Percentiles rank a stretch among this genome's conserved stretches.
These are phyloP conservation scores for Phenoliferia sp. DNA, from an alignment of 1,284 basidiomycete genomes.

Conservation along the genomic window DNA sequence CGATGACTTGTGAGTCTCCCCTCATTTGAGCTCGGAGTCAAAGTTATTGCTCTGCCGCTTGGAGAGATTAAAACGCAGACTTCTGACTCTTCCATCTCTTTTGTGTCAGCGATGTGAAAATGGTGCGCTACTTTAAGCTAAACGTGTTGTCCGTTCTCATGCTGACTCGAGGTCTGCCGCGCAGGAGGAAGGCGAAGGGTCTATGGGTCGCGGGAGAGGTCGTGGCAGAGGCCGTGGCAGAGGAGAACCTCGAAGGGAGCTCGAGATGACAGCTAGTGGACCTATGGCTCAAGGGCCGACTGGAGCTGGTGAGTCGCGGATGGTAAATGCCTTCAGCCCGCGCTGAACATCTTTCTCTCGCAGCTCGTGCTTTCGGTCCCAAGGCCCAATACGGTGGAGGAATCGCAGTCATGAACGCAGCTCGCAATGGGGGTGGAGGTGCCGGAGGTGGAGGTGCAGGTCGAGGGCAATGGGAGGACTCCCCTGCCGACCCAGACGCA, in stretches of 20 bases:
- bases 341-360: neutral
- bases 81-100: neutral
- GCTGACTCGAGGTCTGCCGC: neutral
- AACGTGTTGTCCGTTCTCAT: no score
- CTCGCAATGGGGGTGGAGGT: conserved; percentile 12
- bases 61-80: neutral
- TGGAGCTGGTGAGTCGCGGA: conserved; percentile 27
- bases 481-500: conserved; percentile 22
- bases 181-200: conserved; percentile 19
- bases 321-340: no score
- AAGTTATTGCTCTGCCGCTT: neutral
- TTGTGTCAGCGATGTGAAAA: conserved; percentile 23
- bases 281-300: conserved; percentile 34
- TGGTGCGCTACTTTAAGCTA: conserved; percentile 5
- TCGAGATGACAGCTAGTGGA: conserved; percentile 31
- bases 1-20: conserved; percentile 23
- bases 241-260: conserved; percentile 17
- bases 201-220: conserved; percentile 13
- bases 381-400: conserved; percentile 11
- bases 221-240: conserved; percentile 10
- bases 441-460: neutral
- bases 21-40: neutral
- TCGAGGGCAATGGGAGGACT: conserved; percentile 12
- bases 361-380: conserved; percentile 22
- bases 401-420: conserved; percentile 31